Percentiles rank a stretch among this genome's conserved stretches.
These are phyloP conservation scores for Polytolypa hystricis DNA, from an alignment of 2,329 filamentous ascomycete genomes.

Conservation along the genomic window DNA sequence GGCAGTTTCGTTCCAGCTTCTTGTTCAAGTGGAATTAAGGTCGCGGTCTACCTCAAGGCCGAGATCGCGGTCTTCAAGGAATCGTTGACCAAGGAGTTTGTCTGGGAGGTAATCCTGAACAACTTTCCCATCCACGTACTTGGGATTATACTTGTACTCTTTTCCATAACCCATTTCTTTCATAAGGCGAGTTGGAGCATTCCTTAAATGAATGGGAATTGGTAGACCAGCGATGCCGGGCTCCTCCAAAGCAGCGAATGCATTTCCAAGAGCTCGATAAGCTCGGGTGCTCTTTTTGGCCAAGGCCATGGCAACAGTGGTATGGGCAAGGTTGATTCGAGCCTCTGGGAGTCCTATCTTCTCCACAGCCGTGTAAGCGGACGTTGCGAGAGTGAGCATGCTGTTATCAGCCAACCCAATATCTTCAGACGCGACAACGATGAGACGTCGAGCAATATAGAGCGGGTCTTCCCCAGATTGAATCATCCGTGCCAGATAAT, in stretches of 20 bases:
- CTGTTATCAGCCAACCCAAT: conserved; percentile 80
- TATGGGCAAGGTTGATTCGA: conserved; percentile 82
- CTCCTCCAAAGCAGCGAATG: conserved; percentile 65
- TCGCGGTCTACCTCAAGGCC: conserved; percentile 69
- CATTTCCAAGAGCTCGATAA: conserved; percentile 73
- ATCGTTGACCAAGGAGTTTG: conserved; percentile 55
- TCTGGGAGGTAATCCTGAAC: conserved; percentile 85
- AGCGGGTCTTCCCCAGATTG: conserved; percentile 88
- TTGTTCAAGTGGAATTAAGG: conserved; percentile 23
- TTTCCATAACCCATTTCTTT: conserved; percentile 81
- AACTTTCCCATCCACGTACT: conserved; percentile 72
- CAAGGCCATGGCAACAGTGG: conserved; percentile 65
- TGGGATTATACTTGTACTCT: conserved; percentile 94
- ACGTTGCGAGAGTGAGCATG: conserved; percentile 72
- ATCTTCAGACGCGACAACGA: conserved; percentile 91
- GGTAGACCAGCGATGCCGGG: conserved; percentile 72
- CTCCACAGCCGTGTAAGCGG: conserved; percentile 76
- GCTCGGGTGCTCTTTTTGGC: conserved; percentile 79
- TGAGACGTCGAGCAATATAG: conserved; percentile 82
- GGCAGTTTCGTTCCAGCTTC: no score
- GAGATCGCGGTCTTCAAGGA: conserved; percentile 70
- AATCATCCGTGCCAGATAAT: conserved; percentile 93
- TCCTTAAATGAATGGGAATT: conserved; percentile 77
- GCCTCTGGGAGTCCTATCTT: conserved; percentile 94
- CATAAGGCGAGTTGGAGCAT: conserved; percentile 88